Evolutionary conservation across 2,329 filamentous ascomycete genomes (phyloP).

Genomic region (Graphiopsis chlorocephala): DNA sequence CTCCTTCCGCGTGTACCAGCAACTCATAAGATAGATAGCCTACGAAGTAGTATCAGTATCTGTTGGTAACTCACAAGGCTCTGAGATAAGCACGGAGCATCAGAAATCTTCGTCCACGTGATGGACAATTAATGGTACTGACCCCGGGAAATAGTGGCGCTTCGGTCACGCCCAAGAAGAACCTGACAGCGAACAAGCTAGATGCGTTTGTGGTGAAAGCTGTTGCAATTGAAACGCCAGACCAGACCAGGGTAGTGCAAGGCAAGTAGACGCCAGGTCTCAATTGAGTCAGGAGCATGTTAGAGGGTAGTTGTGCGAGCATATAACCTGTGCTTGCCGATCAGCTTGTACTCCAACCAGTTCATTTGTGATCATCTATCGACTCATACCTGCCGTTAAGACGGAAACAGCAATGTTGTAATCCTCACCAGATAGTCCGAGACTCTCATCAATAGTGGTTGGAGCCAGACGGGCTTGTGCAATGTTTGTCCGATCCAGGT

Average conservation of each 20-base stretch:
- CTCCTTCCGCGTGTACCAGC: constrained; percentile 42
- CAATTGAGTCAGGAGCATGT: not conserved
- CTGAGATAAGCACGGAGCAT: not conserved
- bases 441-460: not conserved
- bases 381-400: not conserved
- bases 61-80: not conserved
- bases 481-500: not conserved
- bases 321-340: not conserved
- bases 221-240: not conserved
- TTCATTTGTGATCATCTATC: not conserved
- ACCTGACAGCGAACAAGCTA: not conserved
- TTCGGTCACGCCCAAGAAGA: not conserved
- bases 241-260: constrained; percentile 1
- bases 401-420: constrained; percentile 1
- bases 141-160: not conserved
- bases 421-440: not conserved
- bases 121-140: not conserved
- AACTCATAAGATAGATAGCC: constrained; percentile 42
- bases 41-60: not conserved
- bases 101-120: not conserved
- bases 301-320: constrained; percentile 1
- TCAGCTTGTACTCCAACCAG: not conserved
- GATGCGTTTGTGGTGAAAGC: not conserved
- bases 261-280: not conserved
- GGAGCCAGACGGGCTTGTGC: constrained; percentile 4